Evolutionary conservation across 2,329 filamentous ascomycete species (phyloP), one percentile per base, ranked within the genome.

Genomic region (Cercospora sp.): DNA sequence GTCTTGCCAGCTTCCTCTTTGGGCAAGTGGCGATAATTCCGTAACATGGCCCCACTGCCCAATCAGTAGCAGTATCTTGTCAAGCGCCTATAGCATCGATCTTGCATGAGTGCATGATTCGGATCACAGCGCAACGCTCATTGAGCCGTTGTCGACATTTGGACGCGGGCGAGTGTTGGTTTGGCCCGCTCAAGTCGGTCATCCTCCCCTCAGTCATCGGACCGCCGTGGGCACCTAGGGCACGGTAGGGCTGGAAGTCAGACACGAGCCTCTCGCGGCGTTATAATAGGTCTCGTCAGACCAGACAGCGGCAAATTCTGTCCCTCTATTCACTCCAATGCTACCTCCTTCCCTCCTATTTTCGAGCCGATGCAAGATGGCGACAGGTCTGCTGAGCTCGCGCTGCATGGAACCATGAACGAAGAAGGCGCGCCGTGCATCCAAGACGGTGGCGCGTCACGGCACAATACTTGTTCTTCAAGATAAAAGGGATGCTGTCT

Each of bases 1-100:
- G 60, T 51, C n/a, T 36, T 66, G 31, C 30, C 58, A 66, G 58
- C 64, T 66, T 45, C 64, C 64, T 66, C 18, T 61, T 61, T 33
- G 4, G 64, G 58, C 40, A 66, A 48, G 64, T 59, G 58, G 51
- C 64, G 26, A 65, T 31, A 20, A 23, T 26, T 36, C 13, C 18
- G 10, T 18, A 18, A 16, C 59, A 23, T 36, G 26, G 23, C 18
- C 36, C 33, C 40, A 45, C 31, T 40, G 33, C 59, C 20, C 16
- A 3, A 13, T 45, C 28, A 13, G 26, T 48, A 30, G 18, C n/a
- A 40, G 60, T 23, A n/a, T 48, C 45, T 13, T 23, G 10, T 7
- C n/a, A 33, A 13, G 4, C 1, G 7, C 5, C 16, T 28, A 8
- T 3, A 5, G 48, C 13, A 53, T 28, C 48, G 16, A 2, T 53